Evolutionary conservation across 2,329 filamentous ascomycete genomes (phyloP).

Genomic region (Ascochyta lentis): DNA sequence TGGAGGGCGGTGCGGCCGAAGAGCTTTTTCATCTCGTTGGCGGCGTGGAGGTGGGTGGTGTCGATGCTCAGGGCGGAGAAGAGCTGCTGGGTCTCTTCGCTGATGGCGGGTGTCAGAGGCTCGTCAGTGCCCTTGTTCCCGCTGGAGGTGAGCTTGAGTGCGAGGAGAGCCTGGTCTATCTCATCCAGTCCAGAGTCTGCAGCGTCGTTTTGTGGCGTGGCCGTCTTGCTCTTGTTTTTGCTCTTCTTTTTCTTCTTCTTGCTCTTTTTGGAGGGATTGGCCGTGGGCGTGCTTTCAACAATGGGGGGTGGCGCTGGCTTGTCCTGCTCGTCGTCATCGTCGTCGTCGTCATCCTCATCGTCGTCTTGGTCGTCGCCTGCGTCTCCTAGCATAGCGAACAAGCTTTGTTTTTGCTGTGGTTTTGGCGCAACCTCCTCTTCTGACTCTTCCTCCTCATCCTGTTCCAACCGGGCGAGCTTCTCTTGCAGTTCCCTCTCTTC

Average conservation of each 20-base stretch:
- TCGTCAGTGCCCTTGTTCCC: constrained; percentile 25
- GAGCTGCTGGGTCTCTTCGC: constrained; percentile 56
- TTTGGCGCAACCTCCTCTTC: constrained; percentile 46
- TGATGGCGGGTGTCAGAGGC: constrained; percentile 28
- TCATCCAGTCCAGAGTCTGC: constrained; percentile 60
- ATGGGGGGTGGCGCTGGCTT: constrained; percentile 39
- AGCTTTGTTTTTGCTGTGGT: constrained; percentile 48
- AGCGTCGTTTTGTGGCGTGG: constrained; percentile 28
- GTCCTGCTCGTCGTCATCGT: constrained; percentile 41
- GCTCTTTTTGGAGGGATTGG: constrained; percentile 51
- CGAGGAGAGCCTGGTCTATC: constrained; percentile 69
- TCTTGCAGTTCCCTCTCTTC: constrained; percentile 62
- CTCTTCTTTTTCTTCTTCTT: constrained; percentile 70
- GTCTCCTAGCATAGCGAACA: constrained; percentile 56
- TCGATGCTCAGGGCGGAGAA: constrained; percentile 66
- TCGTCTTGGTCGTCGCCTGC: constrained; percentile 50
- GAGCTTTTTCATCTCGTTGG: constrained; percentile 86
- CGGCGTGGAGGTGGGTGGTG: constrained; percentile 78
- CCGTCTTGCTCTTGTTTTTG: constrained; percentile 53
- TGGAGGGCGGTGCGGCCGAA: constrained; percentile 72
- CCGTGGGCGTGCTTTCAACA: constrained; percentile 23
- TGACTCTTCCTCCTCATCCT: constrained; percentile 47
- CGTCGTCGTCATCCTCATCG: constrained; percentile 44
- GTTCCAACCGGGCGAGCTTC: constrained; percentile 42
- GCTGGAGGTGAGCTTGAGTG: constrained; percentile 55